Evolutionary conservation across 106 monocot genomes (phyloP).

Genomic region (Acorus calamus): DNA sequence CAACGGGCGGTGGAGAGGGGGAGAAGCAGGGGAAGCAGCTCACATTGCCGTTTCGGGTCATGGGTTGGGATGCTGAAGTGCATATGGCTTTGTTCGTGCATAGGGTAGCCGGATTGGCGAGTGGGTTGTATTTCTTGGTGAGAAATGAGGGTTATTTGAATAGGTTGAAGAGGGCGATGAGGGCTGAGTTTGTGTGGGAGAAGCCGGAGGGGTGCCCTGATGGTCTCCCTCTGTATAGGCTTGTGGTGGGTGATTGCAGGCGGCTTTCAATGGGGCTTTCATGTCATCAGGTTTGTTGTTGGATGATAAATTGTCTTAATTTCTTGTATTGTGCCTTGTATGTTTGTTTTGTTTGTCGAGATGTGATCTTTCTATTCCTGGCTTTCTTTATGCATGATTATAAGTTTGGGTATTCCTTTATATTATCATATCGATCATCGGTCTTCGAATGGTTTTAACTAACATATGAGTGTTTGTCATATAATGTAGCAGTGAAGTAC

Average conservation of each 20-base stretch:
- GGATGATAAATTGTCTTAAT: too few relatives aligned
- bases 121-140: constrained; percentile 85
- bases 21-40: constrained; percentile 73
- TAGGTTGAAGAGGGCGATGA: constrained; percentile 58
- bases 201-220: constrained; percentile 75
- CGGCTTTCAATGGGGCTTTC: constrained; percentile 61
- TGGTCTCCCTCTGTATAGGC: constrained; percentile 74
- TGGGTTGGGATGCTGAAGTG: constrained; percentile 90
- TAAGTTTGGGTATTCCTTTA: too few relatives aligned
- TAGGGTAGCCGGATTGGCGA: constrained; percentile 47
- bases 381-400: too few relatives aligned
- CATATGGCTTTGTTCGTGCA: constrained; percentile 91
- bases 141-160: constrained; percentile 92
- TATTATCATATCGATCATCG: too few relatives aligned
- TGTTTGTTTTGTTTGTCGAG: too few relatives aligned
- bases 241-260: constrained; percentile 50
- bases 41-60: constrained; percentile 63
- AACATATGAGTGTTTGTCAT: too few relatives aligned
- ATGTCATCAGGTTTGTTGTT: constrained; percentile 72
- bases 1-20: constrained; percentile 48
- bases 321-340: too few relatives aligned
- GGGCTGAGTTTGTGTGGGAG: constrained; percentile 79
- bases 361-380: too few relatives aligned
- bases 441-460: too few relatives aligned
- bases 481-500: too few relatives aligned